Conservation (phyloP, 2,329 filamentous ascomycete species). For the Cladophialophora yegresii region DNA sequence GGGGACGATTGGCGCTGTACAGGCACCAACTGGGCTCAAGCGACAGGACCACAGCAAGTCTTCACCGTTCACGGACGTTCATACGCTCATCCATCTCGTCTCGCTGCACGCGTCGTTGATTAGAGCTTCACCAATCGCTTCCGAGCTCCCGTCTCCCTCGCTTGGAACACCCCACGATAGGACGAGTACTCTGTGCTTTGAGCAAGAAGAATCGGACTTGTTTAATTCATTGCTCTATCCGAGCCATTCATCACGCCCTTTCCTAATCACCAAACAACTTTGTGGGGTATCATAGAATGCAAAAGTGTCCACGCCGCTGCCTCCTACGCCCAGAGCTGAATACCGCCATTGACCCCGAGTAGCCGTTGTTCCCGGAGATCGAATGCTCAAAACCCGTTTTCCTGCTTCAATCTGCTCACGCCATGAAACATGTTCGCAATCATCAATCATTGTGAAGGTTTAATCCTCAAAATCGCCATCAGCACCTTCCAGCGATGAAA, state of each 20-base stretch:
- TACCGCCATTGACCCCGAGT: neutral
- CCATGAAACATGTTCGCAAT: constrained; percentile 2
- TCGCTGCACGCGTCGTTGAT: constrained; percentile 8
- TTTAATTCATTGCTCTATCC: constrained; percentile 2
- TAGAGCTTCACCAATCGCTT: constrained; percentile 7
- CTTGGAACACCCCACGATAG: neutral
- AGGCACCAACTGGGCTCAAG: neutral
- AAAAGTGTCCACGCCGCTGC: neutral
- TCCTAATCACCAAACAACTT: constrained; percentile 14
- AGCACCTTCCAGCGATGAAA: constrained; percentile 33
- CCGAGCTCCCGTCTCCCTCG: neutral
- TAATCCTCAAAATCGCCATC: constrained; percentile 45
- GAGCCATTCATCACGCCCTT: neutral
- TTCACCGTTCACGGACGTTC: neutral
- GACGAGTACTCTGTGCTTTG: neutral
- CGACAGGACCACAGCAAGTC: neutral
- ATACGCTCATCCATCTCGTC: constrained; percentile 1
- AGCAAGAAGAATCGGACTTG: neutral
- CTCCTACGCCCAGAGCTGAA: neutral
- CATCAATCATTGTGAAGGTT: constrained; percentile 18
- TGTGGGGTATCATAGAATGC: constrained; percentile 28
- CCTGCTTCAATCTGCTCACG: neutral
- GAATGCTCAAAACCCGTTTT: neutral
- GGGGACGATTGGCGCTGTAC: too few relatives aligned
- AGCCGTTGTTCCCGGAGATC: neutral